A percentile compares a stretch with the other conserved stretches of the same genome.
Conservation (phyloP, 331 rosid species). For the Stylosanthes scabra region DNA sequence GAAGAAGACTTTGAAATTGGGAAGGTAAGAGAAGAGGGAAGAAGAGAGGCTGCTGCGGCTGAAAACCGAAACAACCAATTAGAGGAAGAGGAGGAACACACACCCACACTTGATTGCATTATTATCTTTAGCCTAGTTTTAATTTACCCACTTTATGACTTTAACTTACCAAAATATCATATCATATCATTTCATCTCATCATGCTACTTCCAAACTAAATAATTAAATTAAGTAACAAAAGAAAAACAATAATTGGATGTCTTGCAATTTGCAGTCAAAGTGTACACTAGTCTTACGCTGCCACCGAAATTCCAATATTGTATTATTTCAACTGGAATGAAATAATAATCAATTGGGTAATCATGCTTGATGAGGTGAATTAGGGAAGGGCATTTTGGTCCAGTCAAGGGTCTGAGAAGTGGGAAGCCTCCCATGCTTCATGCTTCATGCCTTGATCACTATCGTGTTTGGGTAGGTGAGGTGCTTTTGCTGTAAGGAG, state of each 20-base stretch:
- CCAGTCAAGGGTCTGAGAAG: background rate
- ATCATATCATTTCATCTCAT: background rate
- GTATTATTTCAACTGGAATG: background rate
- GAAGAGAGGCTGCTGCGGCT: conserved; percentile 5
- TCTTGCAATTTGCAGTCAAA: background rate
- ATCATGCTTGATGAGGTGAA: background rate
- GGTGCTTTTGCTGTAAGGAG: no score
- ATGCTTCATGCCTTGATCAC: background rate
- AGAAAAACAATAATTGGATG: background rate
- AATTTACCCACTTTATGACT: background rate
- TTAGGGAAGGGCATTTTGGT: conserved; percentile 40
- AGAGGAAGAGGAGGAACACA: conserved; percentile 31
- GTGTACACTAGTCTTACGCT: background rate
- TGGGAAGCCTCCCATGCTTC: background rate
- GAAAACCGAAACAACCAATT: conserved; percentile 41
- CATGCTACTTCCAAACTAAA: background rate
- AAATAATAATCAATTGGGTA: conserved; percentile 1
- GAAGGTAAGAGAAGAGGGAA: conserved; percentile 29
- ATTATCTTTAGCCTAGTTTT: conserved; percentile 26
- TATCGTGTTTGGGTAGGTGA: background rate
- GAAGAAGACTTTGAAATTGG: background rate
- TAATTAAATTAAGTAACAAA: background rate
- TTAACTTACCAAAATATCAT: background rate
- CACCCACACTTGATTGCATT: conserved; percentile 43
- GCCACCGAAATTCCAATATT: background rate